phyloP scores from a whole-genome alignment of 164 flowering plant genomes.

The Litsea cubeba region DNA sequence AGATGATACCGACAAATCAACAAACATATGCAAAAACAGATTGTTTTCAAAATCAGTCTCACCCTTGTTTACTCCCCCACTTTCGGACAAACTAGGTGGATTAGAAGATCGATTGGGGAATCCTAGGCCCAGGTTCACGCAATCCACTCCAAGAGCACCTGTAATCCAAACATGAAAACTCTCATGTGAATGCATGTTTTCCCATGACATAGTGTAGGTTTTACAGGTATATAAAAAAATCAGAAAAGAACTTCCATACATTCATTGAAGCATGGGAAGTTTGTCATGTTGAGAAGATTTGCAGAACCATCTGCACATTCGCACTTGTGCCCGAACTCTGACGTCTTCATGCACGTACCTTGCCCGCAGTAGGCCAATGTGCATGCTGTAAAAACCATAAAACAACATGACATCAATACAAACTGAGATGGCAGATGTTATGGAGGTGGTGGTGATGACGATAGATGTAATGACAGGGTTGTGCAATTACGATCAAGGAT shows the following conservation, averaged over 20 bases:
- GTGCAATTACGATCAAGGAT: constrained; percentile 44
- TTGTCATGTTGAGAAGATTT: constrained; percentile 48
- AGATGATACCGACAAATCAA: too few relatives aligned
- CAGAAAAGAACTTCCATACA: constrained; percentile 26
- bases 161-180: background rate
- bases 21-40: too few relatives aligned
- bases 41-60: background rate
- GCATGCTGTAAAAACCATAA: constrained; percentile 39
- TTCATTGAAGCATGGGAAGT: constrained; percentile 52
- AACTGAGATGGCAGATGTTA: background rate
- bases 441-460: background rate
- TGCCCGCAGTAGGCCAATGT: constrained; percentile 64
- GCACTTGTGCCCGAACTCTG: constrained; percentile 28
- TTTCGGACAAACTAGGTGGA: constrained; percentile 1
- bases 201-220: background rate
- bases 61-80: background rate
- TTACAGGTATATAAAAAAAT: background rate
- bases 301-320: constrained; percentile 43
- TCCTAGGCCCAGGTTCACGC: constrained; percentile 33
- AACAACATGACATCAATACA: background rate
- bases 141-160: constrained; percentile 44
- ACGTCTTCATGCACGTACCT: constrained; percentile 39
- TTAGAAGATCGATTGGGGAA: constrained; percentile 15
- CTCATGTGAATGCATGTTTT: background rate
- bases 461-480: background rate